phyloP scores from a whole-genome alignment of 805 yeast genomes.

The Wickerhamiella kazuoi region DNA sequence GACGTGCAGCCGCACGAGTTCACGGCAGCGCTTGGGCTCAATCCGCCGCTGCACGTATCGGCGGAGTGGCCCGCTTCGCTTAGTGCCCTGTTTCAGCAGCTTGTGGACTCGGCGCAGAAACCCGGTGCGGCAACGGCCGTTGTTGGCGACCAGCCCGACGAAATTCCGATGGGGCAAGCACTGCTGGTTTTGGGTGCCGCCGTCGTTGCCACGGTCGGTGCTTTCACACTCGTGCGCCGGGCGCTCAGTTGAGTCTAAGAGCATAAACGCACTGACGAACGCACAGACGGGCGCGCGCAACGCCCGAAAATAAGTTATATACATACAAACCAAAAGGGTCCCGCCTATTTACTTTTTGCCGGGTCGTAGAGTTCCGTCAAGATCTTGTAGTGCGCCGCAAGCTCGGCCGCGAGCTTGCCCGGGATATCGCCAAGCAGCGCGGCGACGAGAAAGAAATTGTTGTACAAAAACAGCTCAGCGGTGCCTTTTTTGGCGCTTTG shows the following conservation, averaged over 20 bases:
- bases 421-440: constrained; percentile 34
- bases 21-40: constrained; percentile 43
- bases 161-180: constrained; percentile 36
- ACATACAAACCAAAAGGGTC: background rate
- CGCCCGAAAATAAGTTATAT: too few relatives aligned
- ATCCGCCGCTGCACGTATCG: constrained; percentile 80
- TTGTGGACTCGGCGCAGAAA: constrained; percentile 70
- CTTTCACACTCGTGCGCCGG: constrained; percentile 2
- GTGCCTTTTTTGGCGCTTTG: constrained; percentile 22
- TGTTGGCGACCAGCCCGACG: constrained; percentile 34
- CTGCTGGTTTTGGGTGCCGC: constrained; percentile 39
- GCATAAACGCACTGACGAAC: too few relatives aligned
- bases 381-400: constrained; percentile 28
- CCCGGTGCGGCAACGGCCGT: constrained; percentile 59
- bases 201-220: background rate
- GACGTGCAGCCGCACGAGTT: constrained; percentile 76
- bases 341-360: background rate
- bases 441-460: constrained; percentile 47
- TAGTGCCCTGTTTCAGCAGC: constrained; percentile 65
- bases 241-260: constrained; percentile 2
- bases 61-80: constrained; percentile 79
- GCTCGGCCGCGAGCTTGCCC: constrained; percentile 27
- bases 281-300: too few relatives aligned
- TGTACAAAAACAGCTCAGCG: constrained; percentile 53
- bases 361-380: constrained; percentile 28